Evolutionary conservation across 257 asterid species (phyloP).

Genomic region (Capsicum pubescens): DNA sequence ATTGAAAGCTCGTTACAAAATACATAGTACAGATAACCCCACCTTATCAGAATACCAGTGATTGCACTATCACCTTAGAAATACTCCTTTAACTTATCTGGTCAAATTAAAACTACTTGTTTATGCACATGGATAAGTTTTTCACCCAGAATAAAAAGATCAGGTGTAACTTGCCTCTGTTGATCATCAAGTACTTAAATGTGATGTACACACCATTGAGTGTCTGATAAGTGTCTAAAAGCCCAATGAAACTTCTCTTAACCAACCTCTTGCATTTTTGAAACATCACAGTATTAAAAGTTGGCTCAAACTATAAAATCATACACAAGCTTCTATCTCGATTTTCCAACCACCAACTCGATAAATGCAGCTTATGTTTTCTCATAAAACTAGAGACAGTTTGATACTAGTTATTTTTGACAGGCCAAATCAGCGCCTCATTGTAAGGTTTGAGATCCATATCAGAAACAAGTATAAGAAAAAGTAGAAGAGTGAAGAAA

Average conservation of each 20-base stretch:
- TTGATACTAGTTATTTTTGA: neutral
- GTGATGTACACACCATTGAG: neutral
- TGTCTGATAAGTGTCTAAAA: neutral
- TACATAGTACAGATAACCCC: too few species aligned
- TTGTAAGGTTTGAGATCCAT: neutral
- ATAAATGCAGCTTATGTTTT: neutral
- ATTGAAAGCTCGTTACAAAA: too few species aligned
- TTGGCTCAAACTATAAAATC: constrained; percentile 19
- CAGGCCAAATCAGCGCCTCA: neutral
- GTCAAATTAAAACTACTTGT: neutral
- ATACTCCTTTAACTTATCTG: neutral
- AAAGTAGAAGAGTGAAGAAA: constrained; percentile 11
- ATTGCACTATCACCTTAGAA: neutral
- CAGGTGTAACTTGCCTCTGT: neutral
- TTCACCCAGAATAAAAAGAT: neutral
- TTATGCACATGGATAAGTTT: neutral
- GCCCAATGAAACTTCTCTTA: neutral
- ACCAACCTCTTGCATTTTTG: neutral
- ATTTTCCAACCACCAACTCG: constrained; percentile 3
- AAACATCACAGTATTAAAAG: neutral
- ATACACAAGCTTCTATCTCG: neutral
- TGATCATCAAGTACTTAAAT: neutral
- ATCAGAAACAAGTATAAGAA: neutral
- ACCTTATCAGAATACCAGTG: neutral
- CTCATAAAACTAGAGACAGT: neutral